Percentiles rank a stretch among this genome's conserved stretches.
Evolutionary conservation across 805 yeast species (phyloP).

Genomic region (Ogataea henricii): DNA sequence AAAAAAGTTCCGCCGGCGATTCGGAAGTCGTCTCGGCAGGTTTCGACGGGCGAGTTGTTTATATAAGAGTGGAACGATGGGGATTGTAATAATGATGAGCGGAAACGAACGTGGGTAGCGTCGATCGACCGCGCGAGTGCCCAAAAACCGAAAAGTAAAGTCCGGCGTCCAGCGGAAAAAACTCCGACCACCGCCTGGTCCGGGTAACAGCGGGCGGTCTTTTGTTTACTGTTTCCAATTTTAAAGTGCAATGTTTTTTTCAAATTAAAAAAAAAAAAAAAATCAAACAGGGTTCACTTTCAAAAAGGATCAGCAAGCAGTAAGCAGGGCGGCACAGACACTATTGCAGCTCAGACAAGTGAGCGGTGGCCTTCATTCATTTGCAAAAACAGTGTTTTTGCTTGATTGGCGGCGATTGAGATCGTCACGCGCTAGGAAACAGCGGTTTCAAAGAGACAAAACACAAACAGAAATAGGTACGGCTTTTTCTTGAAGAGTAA

Average conservation of each 20-base stretch:
- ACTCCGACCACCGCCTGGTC: constrained; percentile 7
- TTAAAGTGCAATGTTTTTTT: constrained; percentile 2
- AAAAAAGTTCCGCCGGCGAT: constrained; percentile 33
- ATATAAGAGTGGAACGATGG: constrained; percentile 15
- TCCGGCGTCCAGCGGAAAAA: no score
- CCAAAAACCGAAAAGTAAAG: no score
- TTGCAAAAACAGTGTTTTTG: not conserved
- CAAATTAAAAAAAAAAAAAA: no score
- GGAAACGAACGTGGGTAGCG: no score
- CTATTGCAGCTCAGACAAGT: not conserved
- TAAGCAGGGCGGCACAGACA: not conserved
- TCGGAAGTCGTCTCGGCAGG: constrained; percentile 30
- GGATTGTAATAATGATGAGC: not conserved
- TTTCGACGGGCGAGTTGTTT: constrained; percentile 30
- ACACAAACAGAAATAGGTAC: no score
- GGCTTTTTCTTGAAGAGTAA: no score
- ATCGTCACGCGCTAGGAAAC: not conserved
- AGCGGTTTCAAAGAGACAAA: not conserved
- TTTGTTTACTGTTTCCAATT: constrained; percentile 16
- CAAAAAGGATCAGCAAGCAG: not conserved
- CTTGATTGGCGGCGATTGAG: not conserved
- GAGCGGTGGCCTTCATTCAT: not conserved
- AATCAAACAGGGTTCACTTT: not conserved
- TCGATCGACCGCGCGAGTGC: no score
- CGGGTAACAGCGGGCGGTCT: not conserved